Evolutionary conservation across 2,329 filamentous ascomycete species (phyloP), one percentile per base, ranked within the genome.

Genomic region (Drechslerella stenobrocha): DNA sequence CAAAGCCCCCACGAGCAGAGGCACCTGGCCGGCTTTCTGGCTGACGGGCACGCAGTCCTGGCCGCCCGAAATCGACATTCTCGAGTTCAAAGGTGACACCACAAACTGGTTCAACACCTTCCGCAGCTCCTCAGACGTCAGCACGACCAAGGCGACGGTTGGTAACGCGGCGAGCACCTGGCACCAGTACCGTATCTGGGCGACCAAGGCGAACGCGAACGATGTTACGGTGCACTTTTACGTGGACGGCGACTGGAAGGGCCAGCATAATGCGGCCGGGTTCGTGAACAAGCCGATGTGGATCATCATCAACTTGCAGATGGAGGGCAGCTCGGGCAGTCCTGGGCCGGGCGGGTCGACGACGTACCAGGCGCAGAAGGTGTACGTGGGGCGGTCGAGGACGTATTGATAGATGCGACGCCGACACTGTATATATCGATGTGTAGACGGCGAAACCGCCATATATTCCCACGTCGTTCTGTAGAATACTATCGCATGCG

Each of bases 31-130:
- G 0, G 82, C 82, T 0, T 84, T 84, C 71, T 84, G 82, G 82
- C 74, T 84, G 11, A 83, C 81, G 1, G 81, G 77, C 0, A 81
- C 81, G 0, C 73, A 81, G 44, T 77, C 78, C 0, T 84, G 82
- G 82, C 82, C 82, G 13, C 82, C 82, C 0, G 82, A 84, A 77
- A 79, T 84, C 57, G 82, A 84, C 72, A 78, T 84, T 74, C 82
- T 82, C 0, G 82, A 84, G 74, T 84, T 82, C 82, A 84, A 84
- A 72, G 82, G 82, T n/a, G 77, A 74, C 30, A 81, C 81, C 13
- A 79, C 81, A 72, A 80, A 83, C 64, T 80, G 77, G 28, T 83
- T 83, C 75, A 83, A 83, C 70, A 83, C 81, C 0, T 81, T 81
- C 72, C 80, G 81, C 70, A 80, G 80, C 1, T 79, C 78, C 28